A percentile compares a stretch with the other conserved stretches of the same genome.
phyloP scores from a whole-genome alignment of 305 asterid species.

The Fraxinus angustifolia region DNA sequence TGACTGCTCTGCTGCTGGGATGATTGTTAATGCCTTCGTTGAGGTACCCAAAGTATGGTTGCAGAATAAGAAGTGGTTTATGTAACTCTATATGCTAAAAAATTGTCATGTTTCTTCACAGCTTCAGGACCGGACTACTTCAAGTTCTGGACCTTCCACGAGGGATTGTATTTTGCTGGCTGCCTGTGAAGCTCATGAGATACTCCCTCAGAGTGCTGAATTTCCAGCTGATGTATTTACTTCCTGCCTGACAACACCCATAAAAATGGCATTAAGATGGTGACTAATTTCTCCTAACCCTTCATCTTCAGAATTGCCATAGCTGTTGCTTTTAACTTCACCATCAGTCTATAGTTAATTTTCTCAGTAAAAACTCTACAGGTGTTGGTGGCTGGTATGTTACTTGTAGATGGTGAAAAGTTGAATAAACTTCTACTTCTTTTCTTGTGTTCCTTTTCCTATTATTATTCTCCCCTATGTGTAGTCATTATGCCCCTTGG shows the following conservation, averaged over 20 bases:
- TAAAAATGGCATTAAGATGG: slow-evolving; percentile 99
- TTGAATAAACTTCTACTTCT: slow-evolving; percentile 5
- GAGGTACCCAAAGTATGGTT: slow-evolving; percentile 44
- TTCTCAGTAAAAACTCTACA: background rate
- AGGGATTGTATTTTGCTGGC: slow-evolving; percentile 96
- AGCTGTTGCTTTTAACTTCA: slow-evolving; percentile 5
- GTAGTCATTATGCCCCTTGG: background rate
- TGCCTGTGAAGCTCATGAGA: slow-evolving; percentile 97
- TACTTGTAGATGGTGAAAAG: slow-evolving; percentile 14
- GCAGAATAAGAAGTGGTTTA: background rate
- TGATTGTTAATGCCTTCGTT: slow-evolving; percentile 82
- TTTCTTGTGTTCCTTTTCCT: slow-evolving; percentile 10
- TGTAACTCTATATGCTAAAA: slow-evolving; percentile 9
- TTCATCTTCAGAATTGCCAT: slow-evolving; percentile 25
- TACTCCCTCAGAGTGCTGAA: slow-evolving; percentile 93
- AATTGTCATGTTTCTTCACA: slow-evolving; percentile 30
- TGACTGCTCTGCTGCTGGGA: slow-evolving; percentile 99
- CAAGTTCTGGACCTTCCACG: slow-evolving; percentile 58
- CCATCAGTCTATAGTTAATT: background rate
- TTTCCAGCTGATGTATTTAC: slow-evolving; percentile 97
- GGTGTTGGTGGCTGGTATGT: background rate
- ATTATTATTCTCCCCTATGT: background rate
- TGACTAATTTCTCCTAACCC: slow-evolving; percentile 29
- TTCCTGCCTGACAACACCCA: slow-evolving; percentile 95
- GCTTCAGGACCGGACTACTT: slow-evolving; percentile 73